phyloP scores from a whole-genome alignment of 2,329 filamentous ascomycete genomes.

The Cercospora janseana region DNA sequence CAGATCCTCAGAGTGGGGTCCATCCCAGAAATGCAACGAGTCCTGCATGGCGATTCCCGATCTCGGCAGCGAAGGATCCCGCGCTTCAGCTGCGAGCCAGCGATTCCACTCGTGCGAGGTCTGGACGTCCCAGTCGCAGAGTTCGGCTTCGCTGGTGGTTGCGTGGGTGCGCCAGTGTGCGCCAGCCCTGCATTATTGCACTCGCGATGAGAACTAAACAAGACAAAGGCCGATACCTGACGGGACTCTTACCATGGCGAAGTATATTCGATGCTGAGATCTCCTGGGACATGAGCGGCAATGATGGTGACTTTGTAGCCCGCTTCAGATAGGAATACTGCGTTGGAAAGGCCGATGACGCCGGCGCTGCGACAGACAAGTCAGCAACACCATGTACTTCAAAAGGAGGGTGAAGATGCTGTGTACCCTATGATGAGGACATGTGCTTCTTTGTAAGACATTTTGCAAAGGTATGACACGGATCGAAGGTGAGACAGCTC shows the following conservation, averaged over 20 bases:
- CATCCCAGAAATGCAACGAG: slow-evolving; percentile 36
- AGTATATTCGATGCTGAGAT: slow-evolving; percentile 44
- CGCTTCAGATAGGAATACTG: slow-evolving; percentile 44
- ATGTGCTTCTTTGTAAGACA: slow-evolving; percentile 15
- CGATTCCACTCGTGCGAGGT: slow-evolving; percentile 46
- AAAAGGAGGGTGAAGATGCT: not conserved
- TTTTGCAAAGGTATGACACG: no score
- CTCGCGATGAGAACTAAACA: not conserved
- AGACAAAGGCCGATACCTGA: slow-evolving; percentile 8
- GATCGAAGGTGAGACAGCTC: no score
- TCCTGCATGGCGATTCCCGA: slow-evolving; percentile 32
- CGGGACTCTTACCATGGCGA: slow-evolving; percentile 41
- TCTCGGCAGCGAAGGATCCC: slow-evolving; percentile 24
- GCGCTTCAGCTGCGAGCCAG: slow-evolving; percentile 35
- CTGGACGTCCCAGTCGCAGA: slow-evolving; percentile 45
- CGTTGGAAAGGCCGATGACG: slow-evolving; percentile 48
- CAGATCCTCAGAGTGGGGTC: slow-evolving; percentile 29
- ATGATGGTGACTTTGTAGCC: slow-evolving; percentile 46
- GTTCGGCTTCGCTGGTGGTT: slow-evolving; percentile 33
- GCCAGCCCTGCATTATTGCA: slow-evolving; percentile 51
- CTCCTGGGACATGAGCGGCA: slow-evolving; percentile 45
- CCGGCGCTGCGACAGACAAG: slow-evolving; percentile 41
- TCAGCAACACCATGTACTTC: slow-evolving; percentile 9
- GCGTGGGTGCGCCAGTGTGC: slow-evolving; percentile 51
- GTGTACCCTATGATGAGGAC: slow-evolving; percentile 27